phyloP scores from a whole-genome alignment of 768 basidiomycete species.

The Collybiopsis luxurians region DNA sequence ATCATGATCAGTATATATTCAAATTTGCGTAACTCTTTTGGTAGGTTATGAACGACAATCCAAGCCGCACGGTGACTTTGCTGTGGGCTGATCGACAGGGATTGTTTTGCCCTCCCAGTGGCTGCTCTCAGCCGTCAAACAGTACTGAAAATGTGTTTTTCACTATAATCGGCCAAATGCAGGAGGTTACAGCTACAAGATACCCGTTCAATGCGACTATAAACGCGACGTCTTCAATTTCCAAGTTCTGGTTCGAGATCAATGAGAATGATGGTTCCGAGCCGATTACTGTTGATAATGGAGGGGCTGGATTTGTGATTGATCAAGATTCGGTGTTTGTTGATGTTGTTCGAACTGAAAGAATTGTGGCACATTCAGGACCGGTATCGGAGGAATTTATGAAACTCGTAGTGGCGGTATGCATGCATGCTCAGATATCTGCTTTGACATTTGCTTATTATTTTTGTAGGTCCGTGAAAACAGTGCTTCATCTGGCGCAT shows the following conservation, averaged over 20 bases:
- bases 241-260: conserved; percentile 49
- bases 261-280: conserved; percentile 41
- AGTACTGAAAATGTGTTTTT: not conserved
- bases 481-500: too few relatives aligned
- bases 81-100: conserved; percentile 1
- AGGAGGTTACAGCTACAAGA: conserved; percentile 27
- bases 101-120: not conserved
- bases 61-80: not conserved
- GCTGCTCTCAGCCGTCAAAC: not conserved
- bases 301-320: conserved; percentile 38
- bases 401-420: not conserved
- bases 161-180: conserved; percentile 26
- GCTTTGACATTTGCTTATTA: too few relatives aligned
- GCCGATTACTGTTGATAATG: conserved; percentile 35
- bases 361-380: not conserved
- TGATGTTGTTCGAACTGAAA: conserved; percentile 10
- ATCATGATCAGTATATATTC: too few relatives aligned
- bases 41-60: conserved; percentile 3
- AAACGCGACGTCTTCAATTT: conserved; percentile 35
- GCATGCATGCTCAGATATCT: too few relatives aligned
- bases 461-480: too few relatives aligned
- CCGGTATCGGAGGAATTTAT: not conserved
- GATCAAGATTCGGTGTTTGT: conserved; percentile 43
- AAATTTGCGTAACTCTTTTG: not conserved
- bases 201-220: conserved; percentile 32